Conservation (phyloP, 306 rosid species). For the Albizia julibrissin region DNA sequence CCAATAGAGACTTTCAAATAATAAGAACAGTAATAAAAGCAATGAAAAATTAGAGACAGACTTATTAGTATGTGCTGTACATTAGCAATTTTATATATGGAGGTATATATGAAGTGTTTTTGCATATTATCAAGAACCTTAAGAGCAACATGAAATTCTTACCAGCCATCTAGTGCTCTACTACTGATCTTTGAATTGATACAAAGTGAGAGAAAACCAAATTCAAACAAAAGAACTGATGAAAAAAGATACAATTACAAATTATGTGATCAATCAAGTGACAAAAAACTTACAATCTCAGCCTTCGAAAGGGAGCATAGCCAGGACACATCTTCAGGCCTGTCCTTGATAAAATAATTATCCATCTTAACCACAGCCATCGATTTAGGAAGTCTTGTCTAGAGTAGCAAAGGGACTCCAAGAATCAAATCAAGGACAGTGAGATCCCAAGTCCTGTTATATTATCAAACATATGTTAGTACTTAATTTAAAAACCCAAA, state of each 20-base stretch:
- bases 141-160: background rate
- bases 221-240: too few species aligned
- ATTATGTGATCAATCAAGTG: background rate
- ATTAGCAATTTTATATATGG: background rate
- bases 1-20: too few species aligned
- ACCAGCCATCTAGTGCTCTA: background rate
- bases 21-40: background rate
- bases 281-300: slow-evolving; percentile 62
- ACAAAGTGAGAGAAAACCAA: background rate
- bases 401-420: background rate
- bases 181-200: background rate
- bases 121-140: background rate
- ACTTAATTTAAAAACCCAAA: background rate
- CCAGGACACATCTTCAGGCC: slow-evolving; percentile 65
- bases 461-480: background rate
- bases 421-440: background rate
- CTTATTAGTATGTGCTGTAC: background rate
- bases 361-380: slow-evolving; percentile 5
- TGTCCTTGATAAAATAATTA: slow-evolving; percentile 20
- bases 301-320: slow-evolving; percentile 73
- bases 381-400: background rate
- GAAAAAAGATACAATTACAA: background rate
- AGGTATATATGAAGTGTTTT: background rate
- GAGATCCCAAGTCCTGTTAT: background rate
- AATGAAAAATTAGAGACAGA: background rate